A percentile compares a stretch with the other conserved stretches of the same genome.
phyloP scores from a whole-genome alignment of 768 basidiomycete species.

The Hirschioporus abietinus region DNA sequence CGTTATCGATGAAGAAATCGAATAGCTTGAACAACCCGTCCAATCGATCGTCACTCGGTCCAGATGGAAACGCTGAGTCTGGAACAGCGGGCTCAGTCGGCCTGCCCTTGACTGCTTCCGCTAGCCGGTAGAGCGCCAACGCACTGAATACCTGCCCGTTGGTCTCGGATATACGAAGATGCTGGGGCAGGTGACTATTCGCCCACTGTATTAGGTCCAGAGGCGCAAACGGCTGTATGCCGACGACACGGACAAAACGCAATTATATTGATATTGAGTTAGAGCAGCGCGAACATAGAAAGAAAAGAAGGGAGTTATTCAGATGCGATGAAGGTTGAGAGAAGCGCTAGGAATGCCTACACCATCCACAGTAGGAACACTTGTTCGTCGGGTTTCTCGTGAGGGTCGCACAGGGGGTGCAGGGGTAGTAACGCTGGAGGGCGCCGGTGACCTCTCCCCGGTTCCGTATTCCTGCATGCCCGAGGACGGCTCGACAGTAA shows the following conservation, averaged over 20 bases:
- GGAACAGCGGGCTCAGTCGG: constrained; percentile 66
- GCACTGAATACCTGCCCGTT: constrained; percentile 51
- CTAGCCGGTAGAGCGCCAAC: constrained; percentile 75
- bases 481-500: constrained; percentile 35
- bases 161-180: constrained; percentile 49
- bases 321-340: constrained; percentile 8
- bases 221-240: constrained; percentile 30
- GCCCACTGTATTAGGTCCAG: constrained; percentile 78
- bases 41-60: constrained; percentile 68
- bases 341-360: constrained; percentile 3
- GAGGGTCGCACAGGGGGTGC: constrained; percentile 60
- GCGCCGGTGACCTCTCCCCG: constrained; percentile 14
- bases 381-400: constrained; percentile 51
- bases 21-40: constrained; percentile 86
- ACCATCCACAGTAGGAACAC: constrained; percentile 22
- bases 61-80: constrained; percentile 71
- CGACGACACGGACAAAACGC: not conserved
- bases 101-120: constrained; percentile 72
- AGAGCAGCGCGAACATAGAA: constrained; percentile 5
- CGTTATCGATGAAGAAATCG: constrained; percentile 89
- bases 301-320: constrained; percentile 9
- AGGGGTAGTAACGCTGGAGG: constrained; percentile 17
- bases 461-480: constrained; percentile 9
- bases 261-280: constrained; percentile 5
- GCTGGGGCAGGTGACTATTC: constrained; percentile 71